These are phyloP conservation scores for Umbellularia californica DNA, from an alignment of 164 flowering plant genomes.

Conservation along the genomic window DNA sequence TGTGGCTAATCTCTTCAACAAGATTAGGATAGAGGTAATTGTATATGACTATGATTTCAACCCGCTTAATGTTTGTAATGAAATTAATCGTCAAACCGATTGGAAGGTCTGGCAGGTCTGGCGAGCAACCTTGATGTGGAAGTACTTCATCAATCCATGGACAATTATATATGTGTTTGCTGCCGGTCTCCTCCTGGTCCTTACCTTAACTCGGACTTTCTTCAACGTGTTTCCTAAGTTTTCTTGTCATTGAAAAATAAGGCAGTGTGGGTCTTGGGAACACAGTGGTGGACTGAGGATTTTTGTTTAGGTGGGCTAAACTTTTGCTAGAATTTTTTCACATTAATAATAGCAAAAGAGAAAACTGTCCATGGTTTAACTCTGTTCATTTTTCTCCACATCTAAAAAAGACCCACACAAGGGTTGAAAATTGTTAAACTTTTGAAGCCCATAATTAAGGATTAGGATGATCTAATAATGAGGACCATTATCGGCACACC, in stretches of 20 bases:
- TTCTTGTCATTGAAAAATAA: neutral
- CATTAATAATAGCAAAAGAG: no score
- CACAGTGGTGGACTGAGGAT: no score
- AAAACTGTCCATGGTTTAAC: no score
- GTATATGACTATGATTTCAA: neutral
- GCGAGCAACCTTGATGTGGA: neutral
- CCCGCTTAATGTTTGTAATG: neutral
- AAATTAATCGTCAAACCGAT: neutral
- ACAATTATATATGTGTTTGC: neutral
- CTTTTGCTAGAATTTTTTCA: no score
- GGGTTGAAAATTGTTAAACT: no score
- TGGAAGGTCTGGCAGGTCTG: neutral
- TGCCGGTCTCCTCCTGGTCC: neutral
- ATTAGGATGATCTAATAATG: no score
- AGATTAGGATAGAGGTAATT: neutral
- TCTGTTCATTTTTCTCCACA: no score
- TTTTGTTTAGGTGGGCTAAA: no score
- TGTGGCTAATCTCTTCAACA: neutral
- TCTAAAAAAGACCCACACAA: no score
- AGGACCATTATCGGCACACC: no score
- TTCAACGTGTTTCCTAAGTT: neutral
- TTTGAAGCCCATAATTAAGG: no score
- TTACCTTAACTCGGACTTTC: neutral
- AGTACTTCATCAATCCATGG: neutral
- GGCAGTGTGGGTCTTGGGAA: no score